Conservation (phyloP, 2,329 filamentous ascomycete species). For the Ophiostoma ips region DNA sequence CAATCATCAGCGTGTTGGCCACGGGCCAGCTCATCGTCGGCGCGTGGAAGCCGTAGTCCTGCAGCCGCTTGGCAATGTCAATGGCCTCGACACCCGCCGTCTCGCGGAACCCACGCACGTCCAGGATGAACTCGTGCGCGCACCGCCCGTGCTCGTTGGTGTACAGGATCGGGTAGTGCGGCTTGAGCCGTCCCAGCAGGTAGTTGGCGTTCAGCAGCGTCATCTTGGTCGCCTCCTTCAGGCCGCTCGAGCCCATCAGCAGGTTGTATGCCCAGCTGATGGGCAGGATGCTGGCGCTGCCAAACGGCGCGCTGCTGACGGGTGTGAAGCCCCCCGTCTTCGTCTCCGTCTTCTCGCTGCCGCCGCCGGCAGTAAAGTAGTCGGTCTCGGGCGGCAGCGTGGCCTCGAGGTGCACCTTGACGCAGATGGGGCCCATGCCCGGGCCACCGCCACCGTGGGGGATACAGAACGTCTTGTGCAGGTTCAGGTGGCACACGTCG, state of each 20-base stretch:
- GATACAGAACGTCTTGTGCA: constrained; percentile 99
- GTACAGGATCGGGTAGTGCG: constrained; percentile 85
- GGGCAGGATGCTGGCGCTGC: constrained; percentile 80
- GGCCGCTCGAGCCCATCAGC: constrained; percentile 73
- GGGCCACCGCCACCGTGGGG: constrained; percentile 90
- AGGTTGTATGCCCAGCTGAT: constrained; percentile 94
- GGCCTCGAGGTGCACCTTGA: constrained; percentile 63
- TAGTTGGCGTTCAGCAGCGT: constrained; percentile 97
- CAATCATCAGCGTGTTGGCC: constrained; percentile 91
- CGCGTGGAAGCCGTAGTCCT: constrained; percentile 95
- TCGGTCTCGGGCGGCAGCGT: constrained; percentile 47
- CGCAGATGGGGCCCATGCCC: constrained; percentile 86
- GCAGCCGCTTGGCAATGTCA: constrained; percentile 89
- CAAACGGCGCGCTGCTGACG: constrained; percentile 71
- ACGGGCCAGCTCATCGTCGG: constrained; percentile 97
- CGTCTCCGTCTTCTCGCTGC: not conserved
- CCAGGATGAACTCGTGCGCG: constrained; percentile 94
- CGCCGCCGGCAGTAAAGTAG: constrained; percentile 9
- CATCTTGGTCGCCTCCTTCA: constrained; percentile 81
- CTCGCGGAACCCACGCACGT: constrained; percentile 72
- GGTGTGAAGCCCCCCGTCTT: constrained; percentile 26
- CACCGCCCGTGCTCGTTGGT: constrained; percentile 79
- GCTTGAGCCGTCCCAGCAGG: constrained; percentile 73
- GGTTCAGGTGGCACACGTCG: constrained; percentile 91
- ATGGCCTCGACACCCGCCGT: constrained; percentile 76